Conservation (phyloP, 768 basidiomycete genomes). For the Serendipita indica region DNA sequence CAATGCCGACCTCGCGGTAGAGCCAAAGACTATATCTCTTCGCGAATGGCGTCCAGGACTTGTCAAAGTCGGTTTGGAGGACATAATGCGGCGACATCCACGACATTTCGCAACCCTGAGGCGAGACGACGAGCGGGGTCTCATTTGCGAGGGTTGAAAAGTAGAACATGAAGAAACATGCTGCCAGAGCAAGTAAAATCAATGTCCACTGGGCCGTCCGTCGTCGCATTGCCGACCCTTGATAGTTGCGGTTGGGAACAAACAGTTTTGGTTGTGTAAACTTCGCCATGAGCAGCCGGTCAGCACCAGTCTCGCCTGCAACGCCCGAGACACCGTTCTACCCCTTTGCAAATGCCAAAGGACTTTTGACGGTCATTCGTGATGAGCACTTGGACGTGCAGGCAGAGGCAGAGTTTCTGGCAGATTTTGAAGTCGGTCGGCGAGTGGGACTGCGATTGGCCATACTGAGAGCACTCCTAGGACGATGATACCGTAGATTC, state of each 20-base stretch:
- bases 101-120: slow-evolving; percentile 91
- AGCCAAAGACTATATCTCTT: slow-evolving; percentile 72
- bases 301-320: neutral
- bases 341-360: slow-evolving; percentile 34
- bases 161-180: neutral
- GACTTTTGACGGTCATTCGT: slow-evolving; percentile 40
- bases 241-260: neutral
- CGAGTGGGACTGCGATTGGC: slow-evolving; percentile 3
- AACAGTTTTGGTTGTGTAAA: neutral
- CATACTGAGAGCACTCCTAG: neutral
- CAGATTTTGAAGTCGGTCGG: slow-evolving; percentile 37
- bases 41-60: slow-evolving; percentile 55
- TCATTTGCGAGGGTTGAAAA: slow-evolving; percentile 1
- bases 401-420: slow-evolving; percentile 52
- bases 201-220: neutral
- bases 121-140: slow-evolving; percentile 32
- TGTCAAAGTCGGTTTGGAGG: slow-evolving; percentile 49
- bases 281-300: slow-evolving; percentile 8
- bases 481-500: slow-evolving; percentile 8
- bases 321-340: slow-evolving; percentile 16
- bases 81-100: slow-evolving; percentile 91
- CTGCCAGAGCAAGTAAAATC: neutral
- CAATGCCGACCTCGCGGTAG: slow-evolving; percentile 73
- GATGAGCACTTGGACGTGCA: slow-evolving; percentile 44
- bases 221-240: neutral